Evolutionary conservation across 2,329 filamentous ascomycete genomes (phyloP), one percentile per base, ranked within the genome.

Genomic region (Neofusicoccum umdonicola): DNA sequence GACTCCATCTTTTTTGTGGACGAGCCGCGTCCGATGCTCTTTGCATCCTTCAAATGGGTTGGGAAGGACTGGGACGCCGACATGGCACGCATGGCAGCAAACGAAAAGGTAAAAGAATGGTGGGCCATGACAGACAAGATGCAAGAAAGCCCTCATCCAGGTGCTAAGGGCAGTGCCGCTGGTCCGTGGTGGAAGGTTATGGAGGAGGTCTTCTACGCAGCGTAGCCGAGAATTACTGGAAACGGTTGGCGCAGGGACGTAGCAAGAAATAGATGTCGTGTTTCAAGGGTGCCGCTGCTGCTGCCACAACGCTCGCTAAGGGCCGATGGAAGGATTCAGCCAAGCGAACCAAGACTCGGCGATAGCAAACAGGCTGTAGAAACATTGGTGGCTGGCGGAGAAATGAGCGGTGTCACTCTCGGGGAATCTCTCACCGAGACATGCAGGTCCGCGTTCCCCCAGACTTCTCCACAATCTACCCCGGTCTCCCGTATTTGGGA

Each of bases 101-200:
- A 93, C 69, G 84, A 86, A 0, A 88, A 88, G 72, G 89, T 93
- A 39, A 84, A 86, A 63, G 87, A 90, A 75, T 94, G 91, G 91
- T 94, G 90, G 90, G 80, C 80, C 65, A 89, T 93, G 87, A 93
- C 91, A 57, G 91, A 94, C 75, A 81, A 82, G 13, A 91, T 88
- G 82, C 91, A 93, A 78, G 88, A 81, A 67, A 76, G 70, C 6
- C 73, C 90, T 35, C 84, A 89, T 1, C 81, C 83, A 0, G 87
- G 86, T 0, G 87, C 86, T 2, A 82, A 79, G 69, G 83, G 82
- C 66, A 88, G 86, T 67, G 83, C 85, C 68, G 81, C 83, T 5
- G 87, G 86, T 2, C 82, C 82, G 11, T 91, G 89, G 89, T 91
- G 89, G 89, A 87, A 84, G 72, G 83, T 83, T 1, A 73, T 89